Evolutionary conservation across 352 stramenopile genomes (phyloP), one percentile per base, ranked within the genome.

Genomic region (Globisporangium nunn): DNA sequence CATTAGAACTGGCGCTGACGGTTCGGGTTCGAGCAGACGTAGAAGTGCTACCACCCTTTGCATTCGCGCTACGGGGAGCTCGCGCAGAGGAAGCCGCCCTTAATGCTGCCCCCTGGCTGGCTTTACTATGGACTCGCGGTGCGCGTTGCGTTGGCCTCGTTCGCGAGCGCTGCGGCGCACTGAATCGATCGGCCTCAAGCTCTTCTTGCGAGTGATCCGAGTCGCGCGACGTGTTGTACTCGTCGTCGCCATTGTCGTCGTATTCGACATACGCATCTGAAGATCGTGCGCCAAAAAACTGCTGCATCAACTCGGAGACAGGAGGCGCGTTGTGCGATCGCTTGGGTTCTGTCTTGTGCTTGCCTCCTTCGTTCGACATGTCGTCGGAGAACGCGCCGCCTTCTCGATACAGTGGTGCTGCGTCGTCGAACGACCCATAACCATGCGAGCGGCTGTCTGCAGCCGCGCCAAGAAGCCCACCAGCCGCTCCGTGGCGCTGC

Each of bases 241-340:
- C 48, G 11, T 70, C 55, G 11, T 53, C 56, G n/a, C n/a, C n/a
- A n/a, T n/a, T n/a, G 30, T 28, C 37, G 4, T 63, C 57, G 49
- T 23, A n/a, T n/a, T n/a, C n/a, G n/a, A n/a, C 31, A 35, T 7
- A 14, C 23, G 2, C 49, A 6, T 35, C 28, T 1, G 37, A 44
- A 28, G 40, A 29, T 6, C 48, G 58, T 11, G 51, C 46, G 1
- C 37, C 31, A 15, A 88, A 85, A n/a, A 85, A 61, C 54, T 84
- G 68, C 55, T 83, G 72, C n/a, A 86, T 73, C 11, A 87, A 56
- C 14, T 68, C 75, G 14, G 77, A 86, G 15, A 85, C 68, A 40
- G 72, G 67, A 12, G 43, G 29, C 31, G 54, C 54, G 37, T 37
- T 52, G n/a, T 11, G 35, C n/a, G 44, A 8, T 7, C 44, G 23